Base-by-base conservation (phyloP, 2,329 filamentous ascomycete genomes). In the Epichloe coenophiala region DNA sequence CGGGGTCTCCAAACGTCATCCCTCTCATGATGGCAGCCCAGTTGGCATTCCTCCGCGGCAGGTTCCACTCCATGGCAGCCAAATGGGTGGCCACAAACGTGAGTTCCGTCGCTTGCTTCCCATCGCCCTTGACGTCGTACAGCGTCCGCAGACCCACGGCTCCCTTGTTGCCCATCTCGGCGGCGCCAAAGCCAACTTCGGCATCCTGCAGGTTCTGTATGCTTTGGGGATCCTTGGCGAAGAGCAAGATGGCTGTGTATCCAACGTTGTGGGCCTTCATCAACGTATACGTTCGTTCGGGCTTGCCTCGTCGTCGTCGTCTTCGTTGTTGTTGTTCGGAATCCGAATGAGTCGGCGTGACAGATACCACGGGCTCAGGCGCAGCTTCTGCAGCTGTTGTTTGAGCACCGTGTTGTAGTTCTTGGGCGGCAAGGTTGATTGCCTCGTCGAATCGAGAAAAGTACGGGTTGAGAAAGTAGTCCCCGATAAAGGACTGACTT, bases 131-230 rank as follows among this genome's bases (percentile, higher is more conserved):
- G 44, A 57, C 61, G 51, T 64, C 55, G 59, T 87, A 84, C 13
- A 80, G 74, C 42, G 93, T 67, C 36, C 89, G 76, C 54, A 91
- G 74, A 0, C 85, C 93, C 1, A 95, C 85, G 3, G 89, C 91
- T 33, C 91, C 93, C 68, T 98, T 98, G 67, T 96, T 96, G 15
- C 89, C 93, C 84, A 95, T 93, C 47, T 91, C 84, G 52, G 82
- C 83, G 1, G 89, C 66, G 0, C 93, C 93, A 46, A 96, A 85
- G 0, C 93, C 90, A 2, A 89, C 84, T 49, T 86, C 86, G 2
- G 85, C 88, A n/a, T 80, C 82, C 56, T 88, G 78, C n/a, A 93
- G 70, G 59, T 78, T 72, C 49, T 71, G 70, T 48, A 96, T 71
- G 23, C 76, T 72, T 8, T 74, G 66, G 0, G 77, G 72, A 41